phyloP scores from a whole-genome alignment of 2,329 filamentous ascomycete species.

The Colletotrichum camelliae region DNA sequence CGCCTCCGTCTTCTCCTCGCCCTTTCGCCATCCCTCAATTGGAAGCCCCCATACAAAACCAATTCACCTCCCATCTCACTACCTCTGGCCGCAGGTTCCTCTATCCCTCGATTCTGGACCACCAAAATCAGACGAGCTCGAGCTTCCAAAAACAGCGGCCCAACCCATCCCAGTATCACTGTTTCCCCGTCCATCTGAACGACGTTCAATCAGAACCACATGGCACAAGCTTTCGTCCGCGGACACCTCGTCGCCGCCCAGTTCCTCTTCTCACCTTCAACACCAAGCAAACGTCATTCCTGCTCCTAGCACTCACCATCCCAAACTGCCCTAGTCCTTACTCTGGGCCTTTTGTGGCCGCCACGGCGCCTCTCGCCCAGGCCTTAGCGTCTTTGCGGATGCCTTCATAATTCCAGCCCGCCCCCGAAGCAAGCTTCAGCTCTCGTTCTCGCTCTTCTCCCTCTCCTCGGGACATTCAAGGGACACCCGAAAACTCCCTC shows the following conservation, averaged over 20 bases:
- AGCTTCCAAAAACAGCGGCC: background rate
- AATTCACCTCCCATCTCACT: background rate
- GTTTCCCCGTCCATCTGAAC: background rate
- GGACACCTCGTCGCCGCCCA: background rate
- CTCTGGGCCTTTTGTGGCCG: slow-evolving; percentile 13
- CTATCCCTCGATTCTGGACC: background rate
- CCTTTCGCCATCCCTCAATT: background rate
- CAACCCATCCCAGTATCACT: background rate
- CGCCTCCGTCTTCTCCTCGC: background rate
- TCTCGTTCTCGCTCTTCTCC: background rate
- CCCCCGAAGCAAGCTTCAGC: background rate
- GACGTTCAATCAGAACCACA: background rate
- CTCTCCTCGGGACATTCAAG: background rate
- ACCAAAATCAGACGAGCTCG: background rate
- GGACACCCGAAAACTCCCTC: background rate
- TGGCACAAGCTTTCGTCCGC: background rate
- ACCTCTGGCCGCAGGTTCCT: background rate
- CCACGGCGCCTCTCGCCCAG: slow-evolving; percentile 2
- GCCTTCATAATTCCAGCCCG: slow-evolving; percentile 16
- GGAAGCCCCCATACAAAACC: background rate
- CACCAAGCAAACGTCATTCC: slow-evolving; percentile 9
- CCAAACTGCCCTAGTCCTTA: background rate
- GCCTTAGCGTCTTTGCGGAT: slow-evolving; percentile 12
- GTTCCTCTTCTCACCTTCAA: background rate
- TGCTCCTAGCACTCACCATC: background rate